Conservation (phyloP, 2,329 filamentous ascomycete species). For the Meredithiella fracta region DNA sequence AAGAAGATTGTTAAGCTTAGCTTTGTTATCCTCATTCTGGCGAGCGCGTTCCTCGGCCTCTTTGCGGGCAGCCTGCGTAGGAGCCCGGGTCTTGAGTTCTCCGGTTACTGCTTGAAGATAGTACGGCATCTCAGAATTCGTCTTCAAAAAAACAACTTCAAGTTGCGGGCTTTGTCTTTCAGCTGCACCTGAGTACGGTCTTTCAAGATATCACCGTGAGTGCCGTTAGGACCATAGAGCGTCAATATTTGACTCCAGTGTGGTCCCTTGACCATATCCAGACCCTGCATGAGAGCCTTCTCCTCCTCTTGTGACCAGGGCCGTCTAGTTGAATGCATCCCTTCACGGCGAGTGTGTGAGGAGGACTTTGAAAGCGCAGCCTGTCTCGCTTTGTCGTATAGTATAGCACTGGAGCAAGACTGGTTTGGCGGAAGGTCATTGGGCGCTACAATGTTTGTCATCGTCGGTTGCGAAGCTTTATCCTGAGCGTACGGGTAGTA, state of each 20-base stretch:
- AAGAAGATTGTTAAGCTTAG: constrained; percentile 34
- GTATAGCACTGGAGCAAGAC: constrained; percentile 34
- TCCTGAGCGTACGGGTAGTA: constrained; percentile 12
- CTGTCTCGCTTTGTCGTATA: constrained; percentile 43
- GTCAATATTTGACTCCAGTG: constrained; percentile 87
- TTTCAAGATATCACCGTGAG: constrained; percentile 66
- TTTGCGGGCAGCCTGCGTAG: constrained; percentile 53
- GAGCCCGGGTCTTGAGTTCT: constrained; percentile 72
- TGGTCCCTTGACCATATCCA: constrained; percentile 76
- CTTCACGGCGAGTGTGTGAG: constrained; percentile 38
- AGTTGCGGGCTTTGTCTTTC: constrained; percentile 79
- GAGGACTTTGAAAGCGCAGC: constrained; percentile 41
- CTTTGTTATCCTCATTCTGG: constrained; percentile 39
- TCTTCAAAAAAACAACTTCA: constrained; percentile 90
- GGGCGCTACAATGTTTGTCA: neutral
- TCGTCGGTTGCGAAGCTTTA: constrained; percentile 3
- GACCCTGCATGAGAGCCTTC: constrained; percentile 72
- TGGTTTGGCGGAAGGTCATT: constrained; percentile 38
- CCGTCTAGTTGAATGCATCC: constrained; percentile 46
- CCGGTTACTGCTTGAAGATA: constrained; percentile 79
- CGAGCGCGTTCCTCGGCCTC: constrained; percentile 46
- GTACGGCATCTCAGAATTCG: constrained; percentile 75
- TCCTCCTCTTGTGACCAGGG: constrained; percentile 85
- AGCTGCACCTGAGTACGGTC: constrained; percentile 82
- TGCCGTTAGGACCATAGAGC: constrained; percentile 65